Evolutionary conservation across 257 asterid genomes (phyloP).

Genomic region (Dorcoceras hygrometricum): DNA sequence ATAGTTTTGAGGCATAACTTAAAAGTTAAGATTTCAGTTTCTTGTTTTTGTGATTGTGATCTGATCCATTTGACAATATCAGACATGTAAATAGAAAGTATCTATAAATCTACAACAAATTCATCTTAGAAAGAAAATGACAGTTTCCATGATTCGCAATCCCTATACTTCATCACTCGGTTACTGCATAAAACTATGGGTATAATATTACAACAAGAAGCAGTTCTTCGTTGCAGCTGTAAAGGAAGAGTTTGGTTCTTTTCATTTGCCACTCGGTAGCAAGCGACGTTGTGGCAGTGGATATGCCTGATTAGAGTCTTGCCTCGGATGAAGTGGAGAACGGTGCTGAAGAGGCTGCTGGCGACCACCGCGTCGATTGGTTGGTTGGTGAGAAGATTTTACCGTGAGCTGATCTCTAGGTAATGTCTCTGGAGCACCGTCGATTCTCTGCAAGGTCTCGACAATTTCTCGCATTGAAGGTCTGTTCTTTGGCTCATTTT

Average conservation of each 20-base stretch:
- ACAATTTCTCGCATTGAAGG: slow-evolving; percentile 54
- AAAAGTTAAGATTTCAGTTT: too few species aligned
- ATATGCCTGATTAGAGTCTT: slow-evolving; percentile 42
- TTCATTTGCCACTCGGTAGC: not conserved
- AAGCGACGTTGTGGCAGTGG: slow-evolving; percentile 51
- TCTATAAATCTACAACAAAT: not conserved
- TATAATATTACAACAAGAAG: not conserved
- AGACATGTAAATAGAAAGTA: not conserved
- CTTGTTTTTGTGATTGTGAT: too few species aligned
- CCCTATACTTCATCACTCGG: not conserved
- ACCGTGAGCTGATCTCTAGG: slow-evolving; percentile 28
- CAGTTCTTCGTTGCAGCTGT: not conserved
- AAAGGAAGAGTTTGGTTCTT: not conserved
- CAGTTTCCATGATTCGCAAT: not conserved
- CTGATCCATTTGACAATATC: too few species aligned
- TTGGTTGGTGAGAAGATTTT: slow-evolving; percentile 23
- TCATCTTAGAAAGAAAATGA: not conserved
- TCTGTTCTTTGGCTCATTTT: slow-evolving; percentile 43
- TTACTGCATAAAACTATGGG: not conserved
- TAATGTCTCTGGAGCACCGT: slow-evolving; percentile 29
- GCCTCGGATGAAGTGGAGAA: slow-evolving; percentile 43
- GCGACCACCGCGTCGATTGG: slow-evolving; percentile 15
- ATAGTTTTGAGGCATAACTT: too few species aligned
- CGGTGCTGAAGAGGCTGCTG: slow-evolving; percentile 35
- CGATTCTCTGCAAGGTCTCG: slow-evolving; percentile 37